Evolutionary conservation across 495 filamentous ascomycete genomes (phyloP).

Genomic region (Penicillium steckii): DNA sequence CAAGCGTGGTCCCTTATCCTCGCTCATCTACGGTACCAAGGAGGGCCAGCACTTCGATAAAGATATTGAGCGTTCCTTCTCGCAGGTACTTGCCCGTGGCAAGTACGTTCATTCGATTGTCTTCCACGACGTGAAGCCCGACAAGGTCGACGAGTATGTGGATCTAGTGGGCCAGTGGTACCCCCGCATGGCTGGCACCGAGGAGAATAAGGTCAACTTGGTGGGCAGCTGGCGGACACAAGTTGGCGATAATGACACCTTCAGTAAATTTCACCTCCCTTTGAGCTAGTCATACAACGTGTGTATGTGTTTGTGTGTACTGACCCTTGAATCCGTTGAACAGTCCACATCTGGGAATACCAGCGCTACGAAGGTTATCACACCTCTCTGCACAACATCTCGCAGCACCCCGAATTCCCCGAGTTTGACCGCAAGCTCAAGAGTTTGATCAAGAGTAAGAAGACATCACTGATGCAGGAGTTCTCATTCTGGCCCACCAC

Average conservation of each 20-base stretch:
- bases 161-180: constrained; percentile 92
- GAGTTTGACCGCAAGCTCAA: constrained; percentile 82
- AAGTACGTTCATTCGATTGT: constrained; percentile 99
- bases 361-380: constrained; percentile 97
- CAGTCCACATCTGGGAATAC: constrained; percentile 99
- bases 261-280: constrained; percentile 57
- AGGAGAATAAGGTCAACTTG: constrained; percentile 89
- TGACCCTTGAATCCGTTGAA: not conserved
- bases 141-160: constrained; percentile 93
- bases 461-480: constrained; percentile 94
- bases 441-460: constrained; percentile 74
- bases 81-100: constrained; percentile 86
- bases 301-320: not conserved
- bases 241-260: constrained; percentile 96
- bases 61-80: constrained; percentile 93
- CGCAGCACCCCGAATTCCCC: constrained; percentile 73
- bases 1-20: constrained; percentile 53
- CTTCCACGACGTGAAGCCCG: constrained; percentile 93
- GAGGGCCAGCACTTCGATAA: constrained; percentile 89
- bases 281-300: not conserved
- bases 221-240: constrained; percentile 99
- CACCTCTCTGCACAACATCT: constrained; percentile 80
- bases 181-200: constrained; percentile 73
- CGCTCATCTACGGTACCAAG: constrained; percentile 92
- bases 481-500: constrained; percentile 99